Conservation (phyloP, 768 basidiomycete genomes). For the Russula dissimulans region DNA sequence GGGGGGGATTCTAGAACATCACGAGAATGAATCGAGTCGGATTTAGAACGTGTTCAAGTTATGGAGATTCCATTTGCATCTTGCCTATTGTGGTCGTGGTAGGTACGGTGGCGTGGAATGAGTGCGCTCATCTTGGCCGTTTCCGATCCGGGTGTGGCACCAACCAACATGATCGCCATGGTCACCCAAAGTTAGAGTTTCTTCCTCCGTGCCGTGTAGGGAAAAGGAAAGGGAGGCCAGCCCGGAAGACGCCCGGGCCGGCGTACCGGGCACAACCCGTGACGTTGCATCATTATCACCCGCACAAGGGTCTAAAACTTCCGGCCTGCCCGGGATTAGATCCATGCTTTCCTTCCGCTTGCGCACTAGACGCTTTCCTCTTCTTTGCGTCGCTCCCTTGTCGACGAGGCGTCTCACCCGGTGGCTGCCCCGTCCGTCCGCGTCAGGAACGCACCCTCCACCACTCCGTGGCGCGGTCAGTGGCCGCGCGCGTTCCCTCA, state of each 20-base stretch:
- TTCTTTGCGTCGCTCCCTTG: neutral
- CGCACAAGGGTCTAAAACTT: neutral
- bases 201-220: too few species aligned
- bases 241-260: neutral
- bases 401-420: neutral
- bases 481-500: slow-evolving; percentile 4
- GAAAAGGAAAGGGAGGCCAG: too few species aligned
- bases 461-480: neutral
- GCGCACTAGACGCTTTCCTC: neutral
- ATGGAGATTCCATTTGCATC: neutral
- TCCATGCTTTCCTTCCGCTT: slow-evolving; percentile 12
- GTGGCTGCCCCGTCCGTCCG: slow-evolving; percentile 1
- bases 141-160: neutral
- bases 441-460: neutral
- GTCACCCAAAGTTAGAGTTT: neutral
- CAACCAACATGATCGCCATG: neutral
- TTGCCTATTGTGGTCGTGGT: neutral
- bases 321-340: neutral
- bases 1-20: neutral
- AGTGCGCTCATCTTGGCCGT: neutral
- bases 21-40: neutral
- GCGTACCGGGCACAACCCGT: neutral
- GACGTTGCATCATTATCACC: neutral
- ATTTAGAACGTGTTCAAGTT: too few species aligned
- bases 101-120: neutral